Percentiles rank a stretch among this genome's conserved stretches.
Conservation (phyloP, 257 asterid species). For the Cynanchum wilfordii region DNA sequence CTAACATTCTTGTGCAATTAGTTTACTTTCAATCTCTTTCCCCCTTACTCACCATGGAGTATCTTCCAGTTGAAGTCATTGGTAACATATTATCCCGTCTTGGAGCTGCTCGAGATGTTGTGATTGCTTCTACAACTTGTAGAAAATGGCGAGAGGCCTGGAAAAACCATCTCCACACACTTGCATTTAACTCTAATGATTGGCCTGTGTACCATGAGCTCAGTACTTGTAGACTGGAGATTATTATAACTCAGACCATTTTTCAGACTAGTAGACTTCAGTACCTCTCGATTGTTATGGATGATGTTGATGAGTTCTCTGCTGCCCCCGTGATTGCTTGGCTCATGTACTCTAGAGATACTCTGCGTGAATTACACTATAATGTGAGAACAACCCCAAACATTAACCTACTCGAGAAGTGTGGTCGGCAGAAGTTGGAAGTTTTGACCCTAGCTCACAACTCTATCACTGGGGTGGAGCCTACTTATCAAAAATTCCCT, state of each 20-base stretch:
- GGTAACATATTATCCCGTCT: slow-evolving; percentile 77
- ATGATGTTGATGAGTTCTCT: slow-evolving; percentile 76
- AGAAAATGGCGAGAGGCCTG: slow-evolving; percentile 80
- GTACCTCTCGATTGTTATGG: slow-evolving; percentile 67
- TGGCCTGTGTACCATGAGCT: slow-evolving; percentile 78
- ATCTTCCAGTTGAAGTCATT: slow-evolving; percentile 86
- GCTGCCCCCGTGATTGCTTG: slow-evolving; percentile 86
- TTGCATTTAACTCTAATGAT: slow-evolving; percentile 63
- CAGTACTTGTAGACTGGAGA: slow-evolving; percentile 58
- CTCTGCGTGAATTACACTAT: slow-evolving; percentile 66
- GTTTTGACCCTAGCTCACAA: slow-evolving; percentile 72
- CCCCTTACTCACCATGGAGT: slow-evolving; percentile 38
- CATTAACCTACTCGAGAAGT: slow-evolving; percentile 78
- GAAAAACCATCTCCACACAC: slow-evolving; percentile 74
- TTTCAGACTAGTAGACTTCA: slow-evolving; percentile 69
- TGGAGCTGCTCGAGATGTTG: slow-evolving; percentile 80
- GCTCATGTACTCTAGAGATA: slow-evolving; percentile 83
- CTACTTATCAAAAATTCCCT: slow-evolving; percentile 73
- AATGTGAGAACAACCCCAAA: slow-evolving; percentile 73
- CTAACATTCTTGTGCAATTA: slow-evolving; percentile 2
- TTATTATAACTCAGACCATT: slow-evolving; percentile 70
- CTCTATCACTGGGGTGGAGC: slow-evolving; percentile 73
- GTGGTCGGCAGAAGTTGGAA: slow-evolving; percentile 85
- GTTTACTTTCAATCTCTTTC: background rate
- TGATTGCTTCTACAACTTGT: slow-evolving; percentile 84